Percentiles rank a stretch among this genome's conserved stretches.
Conservation (phyloP, 805 yeast genomes). For the Cyberlindnera euphorbiae region DNA sequence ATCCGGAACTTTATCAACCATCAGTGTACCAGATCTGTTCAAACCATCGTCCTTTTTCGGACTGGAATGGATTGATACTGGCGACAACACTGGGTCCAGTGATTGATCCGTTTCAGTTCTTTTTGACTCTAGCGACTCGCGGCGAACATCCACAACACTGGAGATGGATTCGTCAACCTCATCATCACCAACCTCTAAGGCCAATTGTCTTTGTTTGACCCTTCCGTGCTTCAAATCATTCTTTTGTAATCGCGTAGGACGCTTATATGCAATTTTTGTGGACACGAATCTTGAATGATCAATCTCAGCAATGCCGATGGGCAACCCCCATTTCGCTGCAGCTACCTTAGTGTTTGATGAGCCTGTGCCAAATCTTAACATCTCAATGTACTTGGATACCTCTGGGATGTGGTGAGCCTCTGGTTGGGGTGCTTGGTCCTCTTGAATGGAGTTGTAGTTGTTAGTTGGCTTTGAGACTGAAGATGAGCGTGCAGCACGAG, state of each 20-base stretch:
- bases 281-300: constrained; percentile 27
- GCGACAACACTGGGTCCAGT: constrained; percentile 6
- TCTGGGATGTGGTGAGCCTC: constrained; percentile 38
- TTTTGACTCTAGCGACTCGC: constrained; percentile 17
- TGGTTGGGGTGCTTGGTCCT: constrained; percentile 6
- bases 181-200: constrained; percentile 69
- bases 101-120: constrained; percentile 14
- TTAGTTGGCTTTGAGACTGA: constrained; percentile 23
- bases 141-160: background rate
- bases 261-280: constrained; percentile 14
- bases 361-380: constrained; percentile 39
- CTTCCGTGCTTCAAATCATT: constrained; percentile 58
- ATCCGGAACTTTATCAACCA: constrained; percentile 18
- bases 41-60: constrained; percentile 14
- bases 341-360: constrained; percentile 45
- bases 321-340: constrained; percentile 45
- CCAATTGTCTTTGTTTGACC: constrained; percentile 60
- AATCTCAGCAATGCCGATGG: constrained; percentile 49
- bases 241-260: constrained; percentile 18
- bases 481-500: constrained; percentile 34
- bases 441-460: constrained; percentile 17
- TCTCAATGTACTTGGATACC: constrained; percentile 43
- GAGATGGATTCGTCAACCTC: constrained; percentile 29
- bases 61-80: constrained; percentile 8
- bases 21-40: constrained; percentile 23